Percentiles rank a stretch among this genome's conserved stretches.
Evolutionary conservation across 1,139 yeast species (phyloP).

Genomic region (Kodamaea anthophila): DNA sequence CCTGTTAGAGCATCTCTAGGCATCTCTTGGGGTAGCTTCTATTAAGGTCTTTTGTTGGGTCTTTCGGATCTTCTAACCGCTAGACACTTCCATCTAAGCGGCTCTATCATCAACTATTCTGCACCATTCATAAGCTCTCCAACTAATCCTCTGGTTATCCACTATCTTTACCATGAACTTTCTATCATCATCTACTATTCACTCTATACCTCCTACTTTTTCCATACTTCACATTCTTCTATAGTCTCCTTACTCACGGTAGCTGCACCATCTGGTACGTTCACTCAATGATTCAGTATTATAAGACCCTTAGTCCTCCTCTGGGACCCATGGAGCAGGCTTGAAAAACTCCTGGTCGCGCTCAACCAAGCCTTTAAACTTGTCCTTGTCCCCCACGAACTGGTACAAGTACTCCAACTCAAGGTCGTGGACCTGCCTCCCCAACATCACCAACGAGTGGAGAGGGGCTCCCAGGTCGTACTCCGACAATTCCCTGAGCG

Average conservation of each 20-base stretch:
- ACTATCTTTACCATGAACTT: too few species aligned
- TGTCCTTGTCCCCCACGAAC: constrained; percentile 62
- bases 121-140: too few species aligned
- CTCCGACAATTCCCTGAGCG: constrained; percentile 63
- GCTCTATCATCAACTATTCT: too few species aligned
- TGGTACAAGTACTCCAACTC: constrained; percentile 82
- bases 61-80: too few species aligned
- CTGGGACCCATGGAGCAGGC: constrained; percentile 44
- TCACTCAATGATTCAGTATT: background rate
- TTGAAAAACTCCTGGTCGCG: constrained; percentile 75
- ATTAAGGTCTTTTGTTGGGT: too few species aligned
- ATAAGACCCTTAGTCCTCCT: constrained; percentile 20
- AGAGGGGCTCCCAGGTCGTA: constrained; percentile 93
- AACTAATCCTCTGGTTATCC: too few species aligned
- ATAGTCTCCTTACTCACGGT: background rate
- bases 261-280: background rate
- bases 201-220: background rate
- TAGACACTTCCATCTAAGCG: too few species aligned
- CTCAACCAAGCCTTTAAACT: constrained; percentile 52
- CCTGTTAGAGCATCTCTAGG: too few species aligned
- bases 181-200: too few species aligned
- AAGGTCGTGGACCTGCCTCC: constrained; percentile 90
- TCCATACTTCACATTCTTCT: background rate
- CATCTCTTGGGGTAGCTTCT: too few species aligned
- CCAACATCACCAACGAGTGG: constrained; percentile 85